Conservation (phyloP, 805 yeast species). For the Wickerhamomyces mucosus region DNA sequence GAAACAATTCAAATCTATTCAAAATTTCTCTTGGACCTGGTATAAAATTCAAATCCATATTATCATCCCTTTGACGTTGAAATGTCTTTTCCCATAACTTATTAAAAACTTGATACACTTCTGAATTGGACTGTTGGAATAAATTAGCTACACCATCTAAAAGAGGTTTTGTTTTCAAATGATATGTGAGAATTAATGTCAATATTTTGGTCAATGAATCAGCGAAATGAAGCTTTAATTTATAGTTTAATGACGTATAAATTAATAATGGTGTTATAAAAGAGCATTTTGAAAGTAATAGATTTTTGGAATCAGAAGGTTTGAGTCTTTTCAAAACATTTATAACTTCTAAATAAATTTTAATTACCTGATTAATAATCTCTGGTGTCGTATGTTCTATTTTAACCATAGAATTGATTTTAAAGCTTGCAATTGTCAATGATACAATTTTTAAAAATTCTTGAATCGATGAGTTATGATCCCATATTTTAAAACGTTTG, state of each 20-base stretch:
- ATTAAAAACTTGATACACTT: slow-evolving; percentile 16
- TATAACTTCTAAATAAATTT: slow-evolving; percentile 7
- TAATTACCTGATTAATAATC: slow-evolving; percentile 8
- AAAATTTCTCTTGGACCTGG: slow-evolving; percentile 17
- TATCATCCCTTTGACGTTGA: slow-evolving; percentile 2
- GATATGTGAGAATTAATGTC: slow-evolving; percentile 9
- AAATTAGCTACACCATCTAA: no score
- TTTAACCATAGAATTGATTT: slow-evolving; percentile 11
- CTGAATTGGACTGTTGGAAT: no score
- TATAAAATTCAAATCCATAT: slow-evolving; percentile 2
- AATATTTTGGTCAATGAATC: slow-evolving; percentile 11
- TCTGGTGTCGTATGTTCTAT: slow-evolving; percentile 5
- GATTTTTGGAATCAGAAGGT: background rate
- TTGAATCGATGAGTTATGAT: no score
- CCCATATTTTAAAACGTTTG: no score
- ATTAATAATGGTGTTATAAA: slow-evolving; percentile 18
- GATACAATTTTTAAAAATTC: slow-evolving; percentile 7
- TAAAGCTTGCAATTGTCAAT: slow-evolving; percentile 10
- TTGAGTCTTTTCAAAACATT: slow-evolving; percentile 7
- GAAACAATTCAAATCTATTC: slow-evolving; percentile 9
- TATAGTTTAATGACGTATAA: slow-evolving; percentile 16
- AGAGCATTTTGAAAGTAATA: slow-evolving; percentile 10
- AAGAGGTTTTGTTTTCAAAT: no score
- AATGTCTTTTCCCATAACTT: slow-evolving; percentile 18
- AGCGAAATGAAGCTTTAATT: slow-evolving; percentile 8